phyloP scores from a whole-genome alignment of 129 eudicot genomes.

The Escallonia herrerae region DNA sequence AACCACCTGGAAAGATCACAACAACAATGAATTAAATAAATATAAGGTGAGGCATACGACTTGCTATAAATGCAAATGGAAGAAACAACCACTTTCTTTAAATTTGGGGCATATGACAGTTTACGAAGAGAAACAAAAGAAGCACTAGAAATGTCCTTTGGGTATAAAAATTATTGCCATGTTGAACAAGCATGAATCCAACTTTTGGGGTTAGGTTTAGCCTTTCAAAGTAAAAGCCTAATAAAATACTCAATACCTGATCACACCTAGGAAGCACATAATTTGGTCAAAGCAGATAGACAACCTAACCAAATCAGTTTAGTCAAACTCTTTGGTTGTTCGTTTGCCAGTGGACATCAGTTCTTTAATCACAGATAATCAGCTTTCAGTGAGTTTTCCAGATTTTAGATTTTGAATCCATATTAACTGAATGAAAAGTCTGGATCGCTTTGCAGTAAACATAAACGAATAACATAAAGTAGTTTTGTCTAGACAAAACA shows the following conservation, averaged over 20 bases:
- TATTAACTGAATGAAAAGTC: neutral
- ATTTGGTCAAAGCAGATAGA: neutral
- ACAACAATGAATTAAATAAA: too few species aligned
- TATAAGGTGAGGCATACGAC: too few species aligned
- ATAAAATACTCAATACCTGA: neutral
- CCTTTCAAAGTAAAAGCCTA: neutral
- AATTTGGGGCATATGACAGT: neutral
- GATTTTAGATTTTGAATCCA: neutral
- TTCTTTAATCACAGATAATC: too few species aligned
- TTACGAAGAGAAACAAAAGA: neutral
- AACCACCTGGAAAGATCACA: slow-evolving; percentile 14
- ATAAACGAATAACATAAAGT: too few species aligned
- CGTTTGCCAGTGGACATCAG: too few species aligned
- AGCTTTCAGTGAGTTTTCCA: neutral
- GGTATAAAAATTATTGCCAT: too few species aligned
- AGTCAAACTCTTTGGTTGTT: too few species aligned
- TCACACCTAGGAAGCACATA: neutral
- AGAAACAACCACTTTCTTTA: too few species aligned
- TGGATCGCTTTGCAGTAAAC: too few species aligned
- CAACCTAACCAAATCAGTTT: neutral
- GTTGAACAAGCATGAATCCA: too few species aligned
- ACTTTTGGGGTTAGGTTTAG: neutral
- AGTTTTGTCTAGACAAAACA: too few species aligned
- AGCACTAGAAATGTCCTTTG: neutral
- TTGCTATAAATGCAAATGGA: neutral